Base-by-base conservation (phyloP, 1,284 basidiomycete species). In the Agroathelia rolfsii region DNA sequence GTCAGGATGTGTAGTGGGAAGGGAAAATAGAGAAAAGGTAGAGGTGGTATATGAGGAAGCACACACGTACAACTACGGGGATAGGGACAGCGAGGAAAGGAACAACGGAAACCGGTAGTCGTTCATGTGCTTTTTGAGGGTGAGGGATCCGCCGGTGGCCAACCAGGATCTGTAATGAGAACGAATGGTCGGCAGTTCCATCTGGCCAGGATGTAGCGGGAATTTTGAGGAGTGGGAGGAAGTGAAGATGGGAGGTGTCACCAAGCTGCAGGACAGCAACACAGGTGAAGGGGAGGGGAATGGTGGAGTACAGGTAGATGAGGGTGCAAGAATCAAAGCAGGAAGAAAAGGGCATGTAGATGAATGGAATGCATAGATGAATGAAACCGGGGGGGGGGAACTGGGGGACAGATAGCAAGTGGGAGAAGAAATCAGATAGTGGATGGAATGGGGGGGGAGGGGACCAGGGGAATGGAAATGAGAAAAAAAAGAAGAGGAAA, bases 381-480 rank as follows among this genome's bases (percentile, higher is more conserved):
- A n/a, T 24, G n/a, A 24, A n/a, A 8, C 8, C 22, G 22, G 22
- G 22, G 9, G n/a, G 22, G 8, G 22, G 22, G 9, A 24, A n/a
- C 30, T 42, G 12, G 38, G 39, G 36, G 39, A 41, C 41, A 45
- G 53, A 30, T 12, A 30, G 10, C 17, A 30, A 32, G 9, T 42
- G 52, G 39, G 22, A 8, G 38, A 55, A 49, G 51, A 55, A 27
- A 38, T 54, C 52, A 34, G 48, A 42, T 55, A 56, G 22, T 38
- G 35, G 8, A 20, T 34, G 18, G 24, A 49, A 18, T 52, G 42
- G 50, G 38, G 41, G 40, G 46, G 48, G 44, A 50, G 49, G 45
- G 46, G 35, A 47, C 51, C 45, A 16, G 19, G 26, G 24, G 24
- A 37, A 26, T 35, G 24, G 16, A 25, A 38, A 34, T 33, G 38